These are phyloP conservation scores for Globisporangium uncinulatum DNA, from an alignment of 352 stramenopile species.

Conservation along the genomic window DNA sequence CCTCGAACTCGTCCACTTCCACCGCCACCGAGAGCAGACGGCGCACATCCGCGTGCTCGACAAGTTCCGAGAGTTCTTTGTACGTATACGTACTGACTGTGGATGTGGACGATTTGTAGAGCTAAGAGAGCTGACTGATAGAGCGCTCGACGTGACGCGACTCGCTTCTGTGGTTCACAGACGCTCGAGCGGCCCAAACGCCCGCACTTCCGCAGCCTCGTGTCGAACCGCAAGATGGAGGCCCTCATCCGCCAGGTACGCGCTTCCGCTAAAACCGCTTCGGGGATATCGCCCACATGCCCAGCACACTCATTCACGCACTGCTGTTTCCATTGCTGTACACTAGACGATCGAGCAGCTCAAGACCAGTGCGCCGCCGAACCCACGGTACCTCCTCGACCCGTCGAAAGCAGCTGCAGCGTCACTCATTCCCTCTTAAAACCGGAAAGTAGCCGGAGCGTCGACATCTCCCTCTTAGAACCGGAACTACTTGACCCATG, in stretches of 20 bases:
- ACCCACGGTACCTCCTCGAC: slow-evolving; percentile 34
- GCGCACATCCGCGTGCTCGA: slow-evolving; percentile 48
- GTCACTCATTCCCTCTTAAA: background rate
- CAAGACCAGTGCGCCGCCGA: slow-evolving; percentile 34
- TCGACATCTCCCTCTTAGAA: background rate
- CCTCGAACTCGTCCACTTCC: slow-evolving; percentile 45
- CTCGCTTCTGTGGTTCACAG: slow-evolving; percentile 11
- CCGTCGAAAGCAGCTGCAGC: slow-evolving; percentile 9
- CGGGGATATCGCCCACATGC: background rate
- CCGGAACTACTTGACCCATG: slow-evolving; percentile 4
- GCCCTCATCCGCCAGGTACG: slow-evolving; percentile 37
- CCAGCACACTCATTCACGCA: background rate
- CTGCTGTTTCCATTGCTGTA: background rate
- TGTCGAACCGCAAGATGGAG: slow-evolving; percentile 61
- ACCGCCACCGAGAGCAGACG: slow-evolving; percentile 44
- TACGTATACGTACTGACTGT: slow-evolving; percentile 14
- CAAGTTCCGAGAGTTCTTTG: slow-evolving; percentile 68
- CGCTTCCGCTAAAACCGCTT: background rate
- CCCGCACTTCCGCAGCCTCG: slow-evolving; percentile 58
- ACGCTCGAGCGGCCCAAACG: slow-evolving; percentile 33
- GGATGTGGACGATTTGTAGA: background rate
- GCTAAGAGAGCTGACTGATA: background rate
- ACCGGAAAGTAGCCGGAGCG: background rate
- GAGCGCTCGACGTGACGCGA: background rate
- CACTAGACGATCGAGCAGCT: slow-evolving; percentile 45